Evolutionary conservation across 352 stramenopile genomes (phyloP), one percentile per base, ranked within the genome.

Genomic region (Albugo laibachii): DNA sequence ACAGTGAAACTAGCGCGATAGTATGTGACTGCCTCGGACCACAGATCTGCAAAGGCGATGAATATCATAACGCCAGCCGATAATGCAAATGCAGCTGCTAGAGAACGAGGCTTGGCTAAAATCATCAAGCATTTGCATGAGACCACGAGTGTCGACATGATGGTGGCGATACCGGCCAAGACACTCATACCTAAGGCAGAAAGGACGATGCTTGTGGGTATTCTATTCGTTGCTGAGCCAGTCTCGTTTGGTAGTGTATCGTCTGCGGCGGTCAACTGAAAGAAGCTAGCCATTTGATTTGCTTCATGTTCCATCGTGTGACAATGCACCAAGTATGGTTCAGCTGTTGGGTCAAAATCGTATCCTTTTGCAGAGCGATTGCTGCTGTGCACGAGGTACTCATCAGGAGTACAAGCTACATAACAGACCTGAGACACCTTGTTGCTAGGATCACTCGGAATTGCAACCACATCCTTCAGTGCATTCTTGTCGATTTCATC

Each of bases 301-400:
- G 83, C 73, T 55, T 81, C 70, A 50, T 85, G 73, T 47, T 86
- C 73, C 13, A 86, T 47, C 31, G 81, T 79, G 54, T 86, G 73
- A 48, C 73, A 86, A 21, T 86, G 73, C 0, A 71, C 70, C 15
- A 86, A 58, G 47, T 86, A 83, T 19, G 70, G 68, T n/a, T 80
- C 65, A 0, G 55, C 65, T 11, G 70, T 82, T 10, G 24, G 24
- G 49, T 83, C 65, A 43, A 86, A 86, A 45, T 65, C 65, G 58
- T 74, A 86, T 31, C 80, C 69, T 3, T 56, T 53, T 2, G 73
- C 47, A 1, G 57, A 58, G 44, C 68, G 70, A 6, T 57, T 74
- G 19, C 59, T 65, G n/a, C 57, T 62, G 37, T 71, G 61, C 13
- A 76, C 38, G 4, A 85, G 48, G 43, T 80, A 83, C 52, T 82